Percentiles rank a stretch among this genome's conserved stretches.
Conservation (phyloP, 805 yeast species). For the Lachancea sp. region DNA sequence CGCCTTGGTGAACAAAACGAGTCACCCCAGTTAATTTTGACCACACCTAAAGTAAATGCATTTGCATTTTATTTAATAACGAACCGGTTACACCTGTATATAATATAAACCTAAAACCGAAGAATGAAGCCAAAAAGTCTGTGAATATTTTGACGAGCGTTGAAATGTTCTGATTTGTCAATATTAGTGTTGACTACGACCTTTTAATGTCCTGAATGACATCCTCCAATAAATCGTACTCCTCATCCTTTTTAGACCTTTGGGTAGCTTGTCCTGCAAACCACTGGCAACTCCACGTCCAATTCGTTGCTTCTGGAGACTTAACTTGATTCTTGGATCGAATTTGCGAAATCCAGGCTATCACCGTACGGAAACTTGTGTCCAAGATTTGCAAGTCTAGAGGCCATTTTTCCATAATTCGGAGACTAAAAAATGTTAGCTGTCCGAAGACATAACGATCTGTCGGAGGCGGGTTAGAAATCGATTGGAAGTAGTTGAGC, state of each 20-base stretch:
- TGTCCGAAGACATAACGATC: slow-evolving; percentile 8
- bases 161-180: no score
- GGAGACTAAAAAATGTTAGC: slow-evolving; percentile 1
- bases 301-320: not conserved
- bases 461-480: slow-evolving; percentile 1
- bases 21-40: no score
- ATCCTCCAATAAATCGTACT: slow-evolving; percentile 20
- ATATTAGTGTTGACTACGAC: not conserved
- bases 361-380: slow-evolving; percentile 1
- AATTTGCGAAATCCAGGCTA: slow-evolving; percentile 4
- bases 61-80: not conserved
- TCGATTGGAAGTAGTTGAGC: slow-evolving; percentile 2
- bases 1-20: slow-evolving; percentile 7
- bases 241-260: slow-evolving; percentile 9
- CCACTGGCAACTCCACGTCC: slow-evolving; percentile 7
- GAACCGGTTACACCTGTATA: slow-evolving; percentile 7
- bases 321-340: not conserved
- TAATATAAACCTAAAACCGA: slow-evolving; percentile 1
- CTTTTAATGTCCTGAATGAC: slow-evolving; percentile 13
- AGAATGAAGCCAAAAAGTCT: not conserved
- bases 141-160: no score
- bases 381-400: slow-evolving; percentile 5
- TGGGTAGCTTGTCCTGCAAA: slow-evolving; percentile 3
- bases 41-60: not conserved
- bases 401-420: slow-evolving; percentile 8